These are phyloP conservation scores for Lentinula sp. DNA, from an alignment of 768 basidiomycete species.

Conservation along the genomic window DNA sequence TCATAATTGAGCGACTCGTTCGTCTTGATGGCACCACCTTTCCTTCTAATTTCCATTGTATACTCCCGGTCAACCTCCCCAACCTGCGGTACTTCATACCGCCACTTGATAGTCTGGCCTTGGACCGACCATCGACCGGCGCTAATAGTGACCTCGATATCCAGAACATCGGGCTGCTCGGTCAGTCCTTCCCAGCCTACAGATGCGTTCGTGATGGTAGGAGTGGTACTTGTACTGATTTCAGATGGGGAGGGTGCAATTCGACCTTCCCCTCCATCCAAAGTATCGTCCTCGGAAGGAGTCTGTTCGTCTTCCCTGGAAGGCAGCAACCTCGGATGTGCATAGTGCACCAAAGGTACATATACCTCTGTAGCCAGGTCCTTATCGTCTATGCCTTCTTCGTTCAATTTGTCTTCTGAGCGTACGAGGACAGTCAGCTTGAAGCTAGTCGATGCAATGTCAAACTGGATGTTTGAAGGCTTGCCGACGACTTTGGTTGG, in stretches of 20 bases:
- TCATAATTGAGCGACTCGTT: conserved; percentile 1
- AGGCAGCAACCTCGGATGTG: conserved; percentile 30
- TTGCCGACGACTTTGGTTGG: conserved; percentile 71
- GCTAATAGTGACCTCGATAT: conserved; percentile 40
- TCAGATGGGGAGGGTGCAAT: background rate
- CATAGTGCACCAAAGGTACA: conserved; percentile 87
- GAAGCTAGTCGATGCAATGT: conserved; percentile 66
- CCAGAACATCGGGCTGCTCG: conserved; percentile 24
- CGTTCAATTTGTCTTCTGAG: conserved; percentile 42
- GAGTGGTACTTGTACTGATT: conserved; percentile 1
- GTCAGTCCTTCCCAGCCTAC: conserved; percentile 11
- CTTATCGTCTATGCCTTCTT: conserved; percentile 16
- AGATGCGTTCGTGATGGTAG: conserved; percentile 8
- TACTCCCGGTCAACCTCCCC: conserved; percentile 27
- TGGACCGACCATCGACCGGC: conserved; percentile 36
- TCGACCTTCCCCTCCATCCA: background rate
- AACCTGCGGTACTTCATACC: conserved; percentile 39
- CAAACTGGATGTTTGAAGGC: conserved; percentile 64
- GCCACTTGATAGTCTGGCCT: conserved; percentile 48
- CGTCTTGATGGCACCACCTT: conserved; percentile 22
- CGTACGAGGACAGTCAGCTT: conserved; percentile 61
- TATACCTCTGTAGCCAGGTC: conserved; percentile 82
- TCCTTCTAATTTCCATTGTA: conserved; percentile 28
- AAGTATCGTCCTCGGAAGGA: background rate
- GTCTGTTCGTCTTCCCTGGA: background rate